Evolutionary conservation across 2,329 filamentous ascomycete species (phyloP), one percentile per base, ranked within the genome.

Genomic region (Verticillium albo-atrum): DNA sequence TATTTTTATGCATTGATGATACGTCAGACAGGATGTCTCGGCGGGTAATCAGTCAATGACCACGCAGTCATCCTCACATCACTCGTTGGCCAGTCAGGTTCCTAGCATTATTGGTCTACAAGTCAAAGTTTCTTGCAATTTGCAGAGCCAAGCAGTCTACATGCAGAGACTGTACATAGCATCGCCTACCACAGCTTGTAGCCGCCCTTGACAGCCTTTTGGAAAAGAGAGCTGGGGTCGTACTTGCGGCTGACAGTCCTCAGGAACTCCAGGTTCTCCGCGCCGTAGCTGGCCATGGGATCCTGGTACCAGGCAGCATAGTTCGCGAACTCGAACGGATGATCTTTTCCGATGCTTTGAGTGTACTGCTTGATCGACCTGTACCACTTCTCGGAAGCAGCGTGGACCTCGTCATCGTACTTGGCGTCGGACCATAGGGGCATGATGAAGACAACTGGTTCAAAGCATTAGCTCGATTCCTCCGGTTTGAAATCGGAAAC

Each of bases 291-390:
- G 1, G 61, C 66, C 37, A 70, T 64, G 6, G 66, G 63, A 23
- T 66, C 58, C 60, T 68, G 67, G 58, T 68, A 67, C 57, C 68
- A 66, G 0, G 65, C 64, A 61, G 68, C 68, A 52, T 75, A 74
- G 65, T 74, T 75, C 58, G 73, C 69, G 56, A 74, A 75, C 61
- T 72, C 69, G 63, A 70, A 73, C 0, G 61, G 35, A 42, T 59
- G 59, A 68, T 66, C 35, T 60, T 58, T 58, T 20, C 56, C 53
- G n/a, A 59, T 34, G 27, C 34, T 20, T 25, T 58, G 23, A 25
- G 57, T 59, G 25, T 37, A 59, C 55, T 63, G 25, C 37, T 59
- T 27, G 37, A 63, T 50, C 25, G 30, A 47, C 12, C 34, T 32
- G 37, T 55, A 56, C 57, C 58, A 59, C 42, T 30, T 52, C 7